Evolutionary conservation across 306 rosid genomes (phyloP), one percentile per base, ranked within the genome.

Genomic region (Cicer yamashitae): DNA sequence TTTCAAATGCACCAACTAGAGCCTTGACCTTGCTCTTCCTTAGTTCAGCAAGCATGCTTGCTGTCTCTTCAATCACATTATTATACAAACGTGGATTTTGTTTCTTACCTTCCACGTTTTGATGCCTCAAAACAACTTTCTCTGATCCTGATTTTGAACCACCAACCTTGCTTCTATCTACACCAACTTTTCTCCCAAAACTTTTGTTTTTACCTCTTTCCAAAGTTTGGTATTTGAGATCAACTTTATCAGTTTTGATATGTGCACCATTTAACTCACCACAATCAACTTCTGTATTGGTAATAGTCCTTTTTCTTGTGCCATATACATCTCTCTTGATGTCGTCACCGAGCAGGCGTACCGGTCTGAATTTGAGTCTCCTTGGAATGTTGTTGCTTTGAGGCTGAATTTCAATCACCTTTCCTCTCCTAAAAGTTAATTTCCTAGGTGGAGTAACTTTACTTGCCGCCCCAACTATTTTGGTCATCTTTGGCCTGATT

Each of bases 11-110:
- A 68, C 97, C 93, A 67, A 91, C 98, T 58, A 93, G 84, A 65
- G 97, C 96, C 88, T 89, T 91, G 44, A 93, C 98, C 85, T 93
- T 93, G 86, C 98, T 89, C 82, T 91, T 86, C 81, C 96, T 84
- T 12, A 84, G 57, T 75, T 68, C 85, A 14, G 85, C 87, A 85
- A 93, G 98, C 88, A 78, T 93, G 74, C 79, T 93, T 73, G 98
- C 98, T 0, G 98, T 91, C 86, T 93, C 98, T 89, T 93, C 93
- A 82, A 93, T 93, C 80, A 91, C 96, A 82, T 91, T 93, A 54
- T 93, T 93, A 66, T 88, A 87, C 86, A 88, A 82, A 71, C 85
- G 85, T 70, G 59, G 88, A 12, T 68, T 64, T 43, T 63, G 85
- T 81, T 84, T 88, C 86, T 78, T 93, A 67, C 87, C 87, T 25